Percentiles rank a stretch among this genome's conserved stretches.
phyloP scores from a whole-genome alignment of 306 rosid species.

The Amphicarpaea edgeworthii region DNA sequence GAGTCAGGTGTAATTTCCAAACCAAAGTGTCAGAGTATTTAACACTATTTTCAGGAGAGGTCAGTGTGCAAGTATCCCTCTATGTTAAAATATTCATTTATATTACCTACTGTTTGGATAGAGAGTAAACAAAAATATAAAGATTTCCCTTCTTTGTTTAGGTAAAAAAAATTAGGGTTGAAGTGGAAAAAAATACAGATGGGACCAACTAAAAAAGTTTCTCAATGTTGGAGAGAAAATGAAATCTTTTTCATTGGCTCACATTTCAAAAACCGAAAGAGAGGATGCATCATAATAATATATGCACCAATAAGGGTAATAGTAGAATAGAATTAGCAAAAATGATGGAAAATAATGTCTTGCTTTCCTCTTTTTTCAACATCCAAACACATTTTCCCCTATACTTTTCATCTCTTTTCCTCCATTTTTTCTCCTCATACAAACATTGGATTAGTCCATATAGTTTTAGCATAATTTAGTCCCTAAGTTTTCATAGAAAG shows the following conservation, averaged over 20 bases:
- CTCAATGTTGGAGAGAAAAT: background rate
- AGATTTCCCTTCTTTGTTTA: background rate
- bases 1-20: background rate
- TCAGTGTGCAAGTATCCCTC: background rate
- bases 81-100: constrained; percentile 26
- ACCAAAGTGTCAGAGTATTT: background rate
- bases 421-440: constrained; percentile 4
- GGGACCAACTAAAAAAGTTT: background rate
- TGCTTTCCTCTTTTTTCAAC: background rate
- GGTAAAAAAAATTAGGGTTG: background rate
- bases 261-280: background rate
- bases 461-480: constrained; percentile 4
- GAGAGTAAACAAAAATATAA: background rate
- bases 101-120: background rate
- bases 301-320: background rate
- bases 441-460: constrained; percentile 11
- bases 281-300: background rate
- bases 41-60: background rate
- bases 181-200: background rate
- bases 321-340: background rate
- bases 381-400: background rate
- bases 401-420: background rate
- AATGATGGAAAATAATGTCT: background rate
- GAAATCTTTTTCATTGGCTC: background rate
- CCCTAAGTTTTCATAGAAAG: constrained; percentile 17